Conservation (phyloP, 352 stramenopile species). For the Phytophthora niederhauseri region DNA sequence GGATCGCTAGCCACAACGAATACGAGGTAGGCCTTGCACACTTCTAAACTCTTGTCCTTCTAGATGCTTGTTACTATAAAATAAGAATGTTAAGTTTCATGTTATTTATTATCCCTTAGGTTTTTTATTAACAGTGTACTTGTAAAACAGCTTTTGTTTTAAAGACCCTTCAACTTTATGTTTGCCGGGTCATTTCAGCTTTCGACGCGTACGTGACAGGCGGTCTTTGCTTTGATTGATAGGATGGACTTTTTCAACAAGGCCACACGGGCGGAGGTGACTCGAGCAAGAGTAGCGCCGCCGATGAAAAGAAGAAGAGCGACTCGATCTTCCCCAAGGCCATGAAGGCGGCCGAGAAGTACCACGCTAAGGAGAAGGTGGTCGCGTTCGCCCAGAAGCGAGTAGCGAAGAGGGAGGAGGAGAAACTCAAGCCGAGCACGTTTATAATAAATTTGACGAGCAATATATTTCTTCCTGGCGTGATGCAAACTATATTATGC, state of each 20-base stretch:
- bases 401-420: conserved; percentile 27
- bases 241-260: conserved; percentile 39
- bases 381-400: conserved; percentile 34
- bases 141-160: too few relatives aligned
- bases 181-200: conserved; percentile 11
- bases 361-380: conserved; percentile 36
- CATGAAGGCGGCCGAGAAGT: conserved; percentile 29
- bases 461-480: too few relatives aligned
- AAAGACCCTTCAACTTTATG: too few relatives aligned
- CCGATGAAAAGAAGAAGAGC: conserved; percentile 21
- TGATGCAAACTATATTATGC: too few relatives aligned
- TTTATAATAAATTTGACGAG: too few relatives aligned
- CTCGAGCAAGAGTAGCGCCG: conserved; percentile 13
- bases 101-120: too few relatives aligned
- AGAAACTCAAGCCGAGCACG: conserved; percentile 25
- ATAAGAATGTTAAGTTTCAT: too few relatives aligned
- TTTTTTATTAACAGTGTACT: too few relatives aligned
- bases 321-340: conserved; percentile 30
- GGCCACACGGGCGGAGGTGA: conserved; percentile 18
- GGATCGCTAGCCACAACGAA: too few relatives aligned
- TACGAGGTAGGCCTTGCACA: too few relatives aligned
- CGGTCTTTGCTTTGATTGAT: not conserved
- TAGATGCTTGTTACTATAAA: too few relatives aligned
- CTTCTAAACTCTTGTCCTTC: too few relatives aligned
- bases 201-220: conserved; percentile 14